phyloP scores from a whole-genome alignment of 805 yeast species.

The Deakozyma indianensis region DNA sequence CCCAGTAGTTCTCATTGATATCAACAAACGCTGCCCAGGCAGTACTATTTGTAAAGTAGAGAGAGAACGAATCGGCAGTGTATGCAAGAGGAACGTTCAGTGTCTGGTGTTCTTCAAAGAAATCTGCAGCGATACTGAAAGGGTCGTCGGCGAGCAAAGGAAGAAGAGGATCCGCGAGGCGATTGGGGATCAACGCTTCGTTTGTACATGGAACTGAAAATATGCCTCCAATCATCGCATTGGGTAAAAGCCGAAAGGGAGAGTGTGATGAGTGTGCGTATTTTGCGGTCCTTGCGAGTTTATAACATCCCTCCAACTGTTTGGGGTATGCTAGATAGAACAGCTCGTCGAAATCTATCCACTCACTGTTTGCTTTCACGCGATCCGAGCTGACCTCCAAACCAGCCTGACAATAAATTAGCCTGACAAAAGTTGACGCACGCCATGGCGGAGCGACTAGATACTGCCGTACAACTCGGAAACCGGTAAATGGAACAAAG shows the following conservation, averaged over 20 bases:
- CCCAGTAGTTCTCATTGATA: background rate
- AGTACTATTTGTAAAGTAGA: background rate
- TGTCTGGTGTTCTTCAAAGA: background rate
- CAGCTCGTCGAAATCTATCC: background rate
- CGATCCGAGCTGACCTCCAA: background rate
- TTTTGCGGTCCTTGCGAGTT: background rate
- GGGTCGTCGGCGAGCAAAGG: background rate
- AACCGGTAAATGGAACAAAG: background rate
- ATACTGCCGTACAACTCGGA: background rate
- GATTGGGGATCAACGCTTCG: background rate
- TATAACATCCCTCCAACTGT: background rate
- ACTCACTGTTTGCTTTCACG: too few relatives aligned
- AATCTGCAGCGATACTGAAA: background rate
- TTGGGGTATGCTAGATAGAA: background rate
- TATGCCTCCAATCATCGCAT: background rate
- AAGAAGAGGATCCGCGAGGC: background rate
- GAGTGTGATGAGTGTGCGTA: background rate
- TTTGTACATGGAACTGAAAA: background rate
- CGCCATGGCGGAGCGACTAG: background rate
- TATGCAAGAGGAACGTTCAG: background rate
- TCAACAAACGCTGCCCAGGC: background rate
- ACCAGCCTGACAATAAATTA: background rate
- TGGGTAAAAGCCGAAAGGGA: background rate
- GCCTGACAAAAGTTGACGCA: background rate
- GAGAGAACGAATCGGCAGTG: background rate